Conservation (phyloP, 768 basidiomycete genomes). For the Boletellus ananiceps region DNA sequence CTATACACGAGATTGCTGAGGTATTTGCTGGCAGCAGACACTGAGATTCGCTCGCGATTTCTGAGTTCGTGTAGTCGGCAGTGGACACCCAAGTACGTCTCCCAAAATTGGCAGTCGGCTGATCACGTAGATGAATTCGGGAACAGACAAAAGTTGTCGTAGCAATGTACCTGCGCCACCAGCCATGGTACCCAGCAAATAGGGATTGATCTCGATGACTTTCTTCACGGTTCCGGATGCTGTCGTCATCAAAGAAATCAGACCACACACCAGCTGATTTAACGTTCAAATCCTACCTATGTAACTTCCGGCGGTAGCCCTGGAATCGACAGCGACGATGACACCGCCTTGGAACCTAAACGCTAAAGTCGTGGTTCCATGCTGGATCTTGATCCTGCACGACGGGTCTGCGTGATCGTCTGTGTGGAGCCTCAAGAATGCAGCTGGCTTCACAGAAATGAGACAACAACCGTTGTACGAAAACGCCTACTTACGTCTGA, state of each 20-base stretch:
- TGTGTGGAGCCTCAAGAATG: constrained; percentile 90
- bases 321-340: constrained; percentile 98
- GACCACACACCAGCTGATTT: not conserved
- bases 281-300: constrained; percentile 58
- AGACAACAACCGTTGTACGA: not conserved
- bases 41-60: constrained; percentile 95
- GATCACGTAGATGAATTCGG: constrained; percentile 7
- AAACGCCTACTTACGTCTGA: constrained; percentile 57
- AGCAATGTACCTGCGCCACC: constrained; percentile 83
- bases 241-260: constrained; percentile 28
- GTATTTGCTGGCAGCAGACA: constrained; percentile 98
- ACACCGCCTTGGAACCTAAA: constrained; percentile 97
- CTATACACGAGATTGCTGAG: constrained; percentile 94
- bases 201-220: constrained; percentile 99
- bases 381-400: constrained; percentile 96
- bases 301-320: constrained; percentile 96
- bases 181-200: constrained; percentile 98
- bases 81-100: constrained; percentile 97
- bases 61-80: constrained; percentile 95
- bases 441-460: constrained; percentile 59
- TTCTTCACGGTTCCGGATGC: constrained; percentile 98
- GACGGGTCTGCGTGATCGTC: constrained; percentile 92
- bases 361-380: constrained; percentile 96
- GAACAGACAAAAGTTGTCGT: not conserved
- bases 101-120: constrained; percentile 98